A percentile compares a stretch with the other conserved stretches of the same genome.
Evolutionary conservation across 176 grass and related monocot species (phyloP).

Genomic region (Thalia dealbata): DNA sequence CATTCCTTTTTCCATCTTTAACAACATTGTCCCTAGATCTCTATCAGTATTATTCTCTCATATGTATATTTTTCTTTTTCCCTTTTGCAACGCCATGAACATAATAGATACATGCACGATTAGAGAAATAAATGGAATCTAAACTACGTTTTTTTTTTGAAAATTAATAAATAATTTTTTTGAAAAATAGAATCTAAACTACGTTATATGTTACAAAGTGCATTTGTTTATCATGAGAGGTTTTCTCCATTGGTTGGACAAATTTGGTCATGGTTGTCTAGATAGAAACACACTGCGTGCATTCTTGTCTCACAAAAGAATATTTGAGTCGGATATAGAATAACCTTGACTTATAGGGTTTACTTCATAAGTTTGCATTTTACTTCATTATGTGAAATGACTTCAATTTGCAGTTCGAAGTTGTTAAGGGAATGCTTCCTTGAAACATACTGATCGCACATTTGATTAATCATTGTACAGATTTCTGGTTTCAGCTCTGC

Average conservation of each 20-base stretch:
- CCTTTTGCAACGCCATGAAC: no score
- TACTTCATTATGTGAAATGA: neutral
- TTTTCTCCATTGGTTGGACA: neutral
- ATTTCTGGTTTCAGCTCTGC: constrained; percentile 44
- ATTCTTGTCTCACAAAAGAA: neutral
- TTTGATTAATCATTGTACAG: constrained; percentile 28
- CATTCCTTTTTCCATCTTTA: no score
- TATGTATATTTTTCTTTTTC: no score
- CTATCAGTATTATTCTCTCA: no score
- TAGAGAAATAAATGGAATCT: no score
- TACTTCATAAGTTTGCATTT: neutral
- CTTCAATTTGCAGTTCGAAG: constrained; percentile 12
- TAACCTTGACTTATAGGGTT: neutral
- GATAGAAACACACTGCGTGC: neutral
- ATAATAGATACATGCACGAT: no score
- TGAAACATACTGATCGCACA: neutral
- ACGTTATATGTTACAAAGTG: no score
- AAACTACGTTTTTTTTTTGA: no score
- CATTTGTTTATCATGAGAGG: neutral
- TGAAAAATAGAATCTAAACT: no score
- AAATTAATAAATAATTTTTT: no score
- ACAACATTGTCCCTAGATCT: no score
- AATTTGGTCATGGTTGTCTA: neutral
- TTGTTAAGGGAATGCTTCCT: neutral
- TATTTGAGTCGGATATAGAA: neutral